Percentiles rank a stretch among this genome's conserved stretches.
Evolutionary conservation across 805 yeast genomes (phyloP).

Genomic region (Phaffomyces opuntiae): DNA sequence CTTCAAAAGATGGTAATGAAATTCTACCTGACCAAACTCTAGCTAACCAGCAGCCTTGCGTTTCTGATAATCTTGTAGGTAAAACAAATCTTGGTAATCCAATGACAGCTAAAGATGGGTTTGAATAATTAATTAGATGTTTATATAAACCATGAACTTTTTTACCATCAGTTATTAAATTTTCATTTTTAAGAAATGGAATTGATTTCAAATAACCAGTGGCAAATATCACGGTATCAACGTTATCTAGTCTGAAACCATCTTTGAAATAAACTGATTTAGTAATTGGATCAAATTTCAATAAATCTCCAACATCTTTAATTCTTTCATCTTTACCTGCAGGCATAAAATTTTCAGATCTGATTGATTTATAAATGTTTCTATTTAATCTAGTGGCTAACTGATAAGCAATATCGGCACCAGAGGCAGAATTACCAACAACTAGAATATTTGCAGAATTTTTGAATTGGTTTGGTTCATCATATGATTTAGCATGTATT

Average conservation of each 20-base stretch:
- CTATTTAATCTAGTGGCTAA: slow-evolving; percentile 37
- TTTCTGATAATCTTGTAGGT: slow-evolving; percentile 55
- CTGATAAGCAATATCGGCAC: slow-evolving; percentile 65
- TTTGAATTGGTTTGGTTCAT: slow-evolving; percentile 36
- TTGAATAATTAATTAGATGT: slow-evolving; percentile 49
- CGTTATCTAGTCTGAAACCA: slow-evolving; percentile 37
- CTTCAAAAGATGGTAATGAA: slow-evolving; percentile 37
- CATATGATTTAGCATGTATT: slow-evolving; percentile 51
- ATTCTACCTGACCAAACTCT: slow-evolving; percentile 55
- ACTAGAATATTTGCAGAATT: slow-evolving; percentile 42
- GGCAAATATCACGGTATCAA: slow-evolving; percentile 59
- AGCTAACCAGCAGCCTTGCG: slow-evolving; percentile 60
- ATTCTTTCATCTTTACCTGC: slow-evolving; percentile 37
- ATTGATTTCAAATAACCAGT: slow-evolving; percentile 68
- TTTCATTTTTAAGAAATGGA: slow-evolving; percentile 46
- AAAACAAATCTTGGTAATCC: slow-evolving; percentile 56
- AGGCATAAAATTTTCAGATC: slow-evolving; percentile 38
- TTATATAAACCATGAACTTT: slow-evolving; percentile 48
- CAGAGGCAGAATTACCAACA: slow-evolving; percentile 76
- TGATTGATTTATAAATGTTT: slow-evolving; percentile 40
- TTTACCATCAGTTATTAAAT: slow-evolving; percentile 37
- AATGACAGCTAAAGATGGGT: slow-evolving; percentile 59
- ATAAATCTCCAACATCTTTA: slow-evolving; percentile 37
- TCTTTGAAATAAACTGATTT: slow-evolving; percentile 39
- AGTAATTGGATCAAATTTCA: slow-evolving; percentile 29